Base-by-base conservation (phyloP, 768 basidiomycete species). In the Lactifluus rugatus region DNA sequence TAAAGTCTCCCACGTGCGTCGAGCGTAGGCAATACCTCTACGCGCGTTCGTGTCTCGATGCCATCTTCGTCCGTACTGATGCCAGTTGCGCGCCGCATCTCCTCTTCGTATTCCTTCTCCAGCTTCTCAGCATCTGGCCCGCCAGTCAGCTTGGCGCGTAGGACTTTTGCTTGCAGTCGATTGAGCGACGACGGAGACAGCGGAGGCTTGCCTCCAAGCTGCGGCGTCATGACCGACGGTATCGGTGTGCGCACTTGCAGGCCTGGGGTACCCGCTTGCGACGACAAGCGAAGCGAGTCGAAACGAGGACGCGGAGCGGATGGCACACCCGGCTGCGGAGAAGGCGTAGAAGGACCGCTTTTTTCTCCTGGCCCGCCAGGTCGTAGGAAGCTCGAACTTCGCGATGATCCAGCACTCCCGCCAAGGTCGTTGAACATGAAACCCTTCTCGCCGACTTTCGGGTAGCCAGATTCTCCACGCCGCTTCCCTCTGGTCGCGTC, bases 201-300 rank as follows among this genome's bases (percentile, higher is more conserved):
- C 0, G 78, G 77, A 5, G 84, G 76, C 68, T 73, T 60, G 68
- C 67, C 53, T 34, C 21, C 66, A 54, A 58, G 34, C 59, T 69
- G 76, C 2, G 93, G 93, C 0, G 91, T 88, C 79, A 97, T 84
- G 6, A 93, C 93, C 2, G 85, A 85, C 0, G 94, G 95, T 52
- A 98, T 84, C 2, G 95, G 92, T 0, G 94, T 96, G 44, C 79
- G 83, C 3, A 80, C 74, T 64, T 82, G 84, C 21, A 76, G 71
- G 5, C 82, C 71, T 1, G 81, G 83, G 3, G 84, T 87, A 26
- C 73, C 75, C 2, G 73, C 73, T 67, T 81, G 83, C 13, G 83
- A 85, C 2, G 79, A 78, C 39, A 83, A 67, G 32, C 83, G 79
- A 48, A 89, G 70, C 0, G 84, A 75, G 64, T 89, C 84, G 3